phyloP scores from a whole-genome alignment of 2,329 filamentous ascomycete genomes.

The Elsinoe australis region DNA sequence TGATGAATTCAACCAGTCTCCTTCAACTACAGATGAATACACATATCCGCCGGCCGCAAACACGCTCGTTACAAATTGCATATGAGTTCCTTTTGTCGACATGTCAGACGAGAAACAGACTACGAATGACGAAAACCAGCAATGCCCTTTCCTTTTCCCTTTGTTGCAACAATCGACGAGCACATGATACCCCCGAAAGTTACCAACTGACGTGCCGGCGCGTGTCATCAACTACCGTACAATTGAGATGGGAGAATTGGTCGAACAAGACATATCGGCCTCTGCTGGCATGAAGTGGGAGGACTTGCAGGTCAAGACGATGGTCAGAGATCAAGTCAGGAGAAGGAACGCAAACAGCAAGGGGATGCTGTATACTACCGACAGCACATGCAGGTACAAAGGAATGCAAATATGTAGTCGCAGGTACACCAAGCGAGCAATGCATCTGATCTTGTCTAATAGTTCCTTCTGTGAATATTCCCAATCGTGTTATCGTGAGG shows the following conservation, averaged over 20 bases:
- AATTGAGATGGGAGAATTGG: not conserved
- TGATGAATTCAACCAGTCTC: not conserved
- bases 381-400: too few relatives aligned
- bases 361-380: not conserved
- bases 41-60: constrained; percentile 6
- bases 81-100: constrained; percentile 7
- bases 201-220: constrained; percentile 15
- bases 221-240: constrained; percentile 6
- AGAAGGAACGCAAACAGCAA: not conserved
- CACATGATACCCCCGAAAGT: constrained; percentile 13
- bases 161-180: constrained; percentile 10
- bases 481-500: too few relatives aligned
- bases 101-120: constrained; percentile 13
- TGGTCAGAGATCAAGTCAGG: too few relatives aligned
- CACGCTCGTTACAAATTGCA: constrained; percentile 3
- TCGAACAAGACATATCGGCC: not conserved
- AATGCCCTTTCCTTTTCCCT: constrained; percentile 1
- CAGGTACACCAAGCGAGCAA: constrained; percentile 8
- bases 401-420: constrained; percentile 2
- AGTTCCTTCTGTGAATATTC: not conserved
- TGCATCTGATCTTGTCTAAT: not conserved
- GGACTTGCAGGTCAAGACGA: too few relatives aligned
- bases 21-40: not conserved
- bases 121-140: constrained; percentile 13
- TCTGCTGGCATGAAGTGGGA: not conserved